These are phyloP conservation scores for Penicillium sp. DNA, from an alignment of 2,329 filamentous ascomycete genomes.

Conservation along the genomic window DNA sequence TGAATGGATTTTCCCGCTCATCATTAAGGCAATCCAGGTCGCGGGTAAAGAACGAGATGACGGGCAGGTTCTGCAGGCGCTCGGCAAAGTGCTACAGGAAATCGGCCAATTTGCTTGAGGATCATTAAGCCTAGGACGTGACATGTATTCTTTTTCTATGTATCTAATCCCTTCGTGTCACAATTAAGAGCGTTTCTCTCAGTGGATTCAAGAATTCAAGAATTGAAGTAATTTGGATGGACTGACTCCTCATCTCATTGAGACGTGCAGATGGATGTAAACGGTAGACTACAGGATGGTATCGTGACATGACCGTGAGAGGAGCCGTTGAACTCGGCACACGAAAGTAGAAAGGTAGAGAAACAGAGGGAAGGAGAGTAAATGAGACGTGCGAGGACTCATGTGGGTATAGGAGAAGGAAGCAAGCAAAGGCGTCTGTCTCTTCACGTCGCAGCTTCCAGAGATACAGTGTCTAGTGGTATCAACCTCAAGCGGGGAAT, in stretches of 20 bases:
- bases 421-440: conserved; percentile 2
- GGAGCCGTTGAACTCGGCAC: conserved; percentile 17
- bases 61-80: conserved; percentile 51
- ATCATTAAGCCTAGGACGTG: not conserved
- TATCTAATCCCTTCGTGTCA: conserved; percentile 13
- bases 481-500: conserved; percentile 7
- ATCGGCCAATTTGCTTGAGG: conserved; percentile 53
- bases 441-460: not conserved
- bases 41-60: conserved; percentile 49
- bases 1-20: conserved; percentile 78
- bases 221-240: conserved; percentile 2
- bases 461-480: not conserved
- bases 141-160: conserved; percentile 11
- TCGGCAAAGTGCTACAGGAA: conserved; percentile 66
- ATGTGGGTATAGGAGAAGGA: conserved; percentile 31
- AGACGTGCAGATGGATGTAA: conserved; percentile 12
- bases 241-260: conserved; percentile 4
- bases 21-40: conserved; percentile 46
- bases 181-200: not conserved
- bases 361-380: not conserved
- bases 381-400: conserved; percentile 10
- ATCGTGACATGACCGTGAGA: conserved; percentile 28
- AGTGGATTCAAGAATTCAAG: not conserved
- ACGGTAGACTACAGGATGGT: conserved; percentile 31
- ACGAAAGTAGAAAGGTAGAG: conserved; percentile 5